Percentiles rank a stretch among this genome's conserved stretches.
Conservation (phyloP, 2,329 filamentous ascomycete species). For the Cladophialophora chaetospira region DNA sequence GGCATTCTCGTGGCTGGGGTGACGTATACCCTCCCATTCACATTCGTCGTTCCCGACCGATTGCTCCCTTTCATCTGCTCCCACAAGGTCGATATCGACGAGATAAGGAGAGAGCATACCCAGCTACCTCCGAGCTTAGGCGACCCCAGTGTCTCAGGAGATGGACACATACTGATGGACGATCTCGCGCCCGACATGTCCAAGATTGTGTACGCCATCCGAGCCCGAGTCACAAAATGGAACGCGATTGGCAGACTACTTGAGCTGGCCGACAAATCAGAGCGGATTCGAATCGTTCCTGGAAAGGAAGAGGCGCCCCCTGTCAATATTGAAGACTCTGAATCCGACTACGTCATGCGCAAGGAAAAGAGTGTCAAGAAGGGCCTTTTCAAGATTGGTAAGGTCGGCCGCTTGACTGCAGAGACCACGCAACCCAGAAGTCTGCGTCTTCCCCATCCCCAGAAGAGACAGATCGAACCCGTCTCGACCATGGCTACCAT, state of each 20-base stretch:
- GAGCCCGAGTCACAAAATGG: slow-evolving; percentile 49
- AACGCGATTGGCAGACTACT: slow-evolving; percentile 47
- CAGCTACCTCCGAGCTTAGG: slow-evolving; percentile 64
- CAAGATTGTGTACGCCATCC: slow-evolving; percentile 60
- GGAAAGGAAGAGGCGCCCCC: slow-evolving; percentile 62
- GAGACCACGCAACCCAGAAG: slow-evolving; percentile 61
- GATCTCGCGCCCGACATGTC: slow-evolving; percentile 66
- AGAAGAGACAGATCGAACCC: slow-evolving; percentile 40
- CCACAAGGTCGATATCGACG: slow-evolving; percentile 54
- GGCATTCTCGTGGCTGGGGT: slow-evolving; percentile 57
- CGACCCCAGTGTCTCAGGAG: slow-evolving; percentile 56
- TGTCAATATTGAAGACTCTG: slow-evolving; percentile 49
- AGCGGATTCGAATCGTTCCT: slow-evolving; percentile 63
- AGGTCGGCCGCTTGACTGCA: slow-evolving; percentile 60
- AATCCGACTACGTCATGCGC: slow-evolving; percentile 54
- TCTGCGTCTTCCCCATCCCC: slow-evolving; percentile 52
- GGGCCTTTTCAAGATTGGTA: slow-evolving; percentile 57
- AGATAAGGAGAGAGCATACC: slow-evolving; percentile 58
- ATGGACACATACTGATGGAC: slow-evolving; percentile 56
- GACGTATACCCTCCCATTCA: slow-evolving; percentile 63
- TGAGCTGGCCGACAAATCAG: slow-evolving; percentile 53
- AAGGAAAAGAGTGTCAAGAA: slow-evolving; percentile 63
- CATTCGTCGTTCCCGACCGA: slow-evolving; percentile 63
- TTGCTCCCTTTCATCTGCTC: slow-evolving; percentile 62
- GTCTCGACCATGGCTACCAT: slow-evolving; percentile 59